A percentile compares a stretch with the other conserved stretches of the same genome.
phyloP scores from a whole-genome alignment of 2,329 filamentous ascomycete genomes.

The Trichoderma sp. region DNA sequence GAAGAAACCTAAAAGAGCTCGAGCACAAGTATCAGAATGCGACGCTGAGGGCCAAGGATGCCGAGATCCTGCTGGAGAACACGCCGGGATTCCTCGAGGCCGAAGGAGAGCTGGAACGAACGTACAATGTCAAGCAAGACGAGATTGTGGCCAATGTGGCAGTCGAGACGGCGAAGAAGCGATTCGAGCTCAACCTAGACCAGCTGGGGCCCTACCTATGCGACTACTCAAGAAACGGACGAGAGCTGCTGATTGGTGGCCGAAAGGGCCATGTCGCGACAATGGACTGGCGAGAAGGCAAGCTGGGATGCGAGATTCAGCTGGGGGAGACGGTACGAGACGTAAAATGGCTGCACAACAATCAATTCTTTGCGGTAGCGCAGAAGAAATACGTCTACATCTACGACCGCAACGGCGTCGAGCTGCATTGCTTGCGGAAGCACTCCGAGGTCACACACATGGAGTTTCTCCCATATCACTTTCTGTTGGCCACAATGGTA shows the following conservation, averaged over 20 bases:
- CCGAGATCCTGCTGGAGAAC: slow-evolving; percentile 90
- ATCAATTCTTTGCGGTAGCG: slow-evolving; percentile 89
- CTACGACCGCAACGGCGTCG: slow-evolving; percentile 86
- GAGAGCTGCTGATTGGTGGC: slow-evolving; percentile 79
- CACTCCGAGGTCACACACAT: slow-evolving; percentile 89
- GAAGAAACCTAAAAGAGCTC: slow-evolving; percentile 71
- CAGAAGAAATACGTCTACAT: slow-evolving; percentile 98
- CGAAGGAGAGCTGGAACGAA: slow-evolving; percentile 83
- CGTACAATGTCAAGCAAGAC: slow-evolving; percentile 87
- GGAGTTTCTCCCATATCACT: slow-evolving; percentile 96
- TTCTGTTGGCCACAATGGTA: slow-evolving; percentile 81
- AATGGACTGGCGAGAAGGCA: slow-evolving; percentile 94
- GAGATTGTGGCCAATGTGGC: slow-evolving; percentile 74
- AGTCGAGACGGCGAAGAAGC: slow-evolving; percentile 84
- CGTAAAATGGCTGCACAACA: slow-evolving; percentile 89
- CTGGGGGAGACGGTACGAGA: slow-evolving; percentile 87
- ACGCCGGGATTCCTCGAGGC: slow-evolving; percentile 80
- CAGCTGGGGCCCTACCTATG: slow-evolving; percentile 81
- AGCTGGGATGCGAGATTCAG: slow-evolving; percentile 86
- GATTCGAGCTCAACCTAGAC: slow-evolving; percentile 83
- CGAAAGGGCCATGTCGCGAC: slow-evolving; percentile 92
- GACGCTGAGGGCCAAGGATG: slow-evolving; percentile 81
- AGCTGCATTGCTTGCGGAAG: slow-evolving; percentile 86
- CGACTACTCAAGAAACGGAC: slow-evolving; percentile 87
- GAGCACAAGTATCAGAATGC: slow-evolving; percentile 83